Evolutionary conservation across 768 basidiomycete species (phyloP).

Genomic region (Amanita subjunquillea): DNA sequence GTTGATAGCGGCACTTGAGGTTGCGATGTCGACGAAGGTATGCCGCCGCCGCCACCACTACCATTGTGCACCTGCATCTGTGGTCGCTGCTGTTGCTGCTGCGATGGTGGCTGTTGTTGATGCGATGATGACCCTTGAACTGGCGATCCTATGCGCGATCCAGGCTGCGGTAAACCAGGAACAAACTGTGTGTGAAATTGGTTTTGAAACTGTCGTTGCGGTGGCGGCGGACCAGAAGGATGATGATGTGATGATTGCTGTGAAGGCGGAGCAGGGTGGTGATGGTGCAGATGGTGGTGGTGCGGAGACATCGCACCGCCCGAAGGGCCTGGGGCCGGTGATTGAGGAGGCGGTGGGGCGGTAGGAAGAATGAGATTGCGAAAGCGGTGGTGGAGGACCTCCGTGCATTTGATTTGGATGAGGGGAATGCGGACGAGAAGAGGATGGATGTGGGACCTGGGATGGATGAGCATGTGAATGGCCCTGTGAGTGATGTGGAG

Average conservation of each 20-base stretch:
- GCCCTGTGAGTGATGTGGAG: background rate
- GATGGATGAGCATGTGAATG: conserved; percentile 3
- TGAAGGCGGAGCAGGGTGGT: conserved; percentile 6
- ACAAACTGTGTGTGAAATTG: conserved; percentile 18
- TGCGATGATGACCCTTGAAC: background rate
- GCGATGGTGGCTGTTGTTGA: conserved; percentile 5
- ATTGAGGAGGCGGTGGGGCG: conserved; percentile 2
- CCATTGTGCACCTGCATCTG: background rate
- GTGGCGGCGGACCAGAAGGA: conserved; percentile 7
- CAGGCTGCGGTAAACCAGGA: conserved; percentile 9
- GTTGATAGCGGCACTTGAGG: background rate
- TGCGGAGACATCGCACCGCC: conserved; percentile 1
- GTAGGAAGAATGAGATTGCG: conserved; percentile 2
- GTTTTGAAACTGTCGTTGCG: conserved; percentile 17
- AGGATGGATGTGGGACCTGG: background rate
- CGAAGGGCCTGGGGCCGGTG: background rate
- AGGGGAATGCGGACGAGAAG: conserved; percentile 5
- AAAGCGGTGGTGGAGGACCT: background rate
- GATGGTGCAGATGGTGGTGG: conserved; percentile 3
- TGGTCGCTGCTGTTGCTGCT: background rate
- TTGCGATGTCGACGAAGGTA: background rate
- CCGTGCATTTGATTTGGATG: conserved; percentile 3
- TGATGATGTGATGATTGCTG: conserved; percentile 6
- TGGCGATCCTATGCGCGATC: conserved; percentile 4
- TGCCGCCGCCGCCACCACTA: background rate